Evolutionary conservation across 805 yeast genomes (phyloP).

Genomic region (Wickerhamomyces kurtzmanii): DNA sequence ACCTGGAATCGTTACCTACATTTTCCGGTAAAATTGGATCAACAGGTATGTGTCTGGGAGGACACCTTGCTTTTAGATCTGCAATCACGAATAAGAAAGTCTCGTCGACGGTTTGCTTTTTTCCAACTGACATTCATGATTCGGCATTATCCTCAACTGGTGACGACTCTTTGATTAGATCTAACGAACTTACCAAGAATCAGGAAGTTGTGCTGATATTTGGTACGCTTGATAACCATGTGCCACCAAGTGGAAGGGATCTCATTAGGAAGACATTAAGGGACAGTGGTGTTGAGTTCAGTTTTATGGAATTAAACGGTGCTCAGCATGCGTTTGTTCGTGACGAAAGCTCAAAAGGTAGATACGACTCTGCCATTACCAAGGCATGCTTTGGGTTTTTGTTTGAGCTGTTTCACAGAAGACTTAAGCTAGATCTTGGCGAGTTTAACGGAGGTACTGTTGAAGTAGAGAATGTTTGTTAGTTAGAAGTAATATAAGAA

Average conservation of each 20-base stretch:
- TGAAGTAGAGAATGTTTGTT: slow-evolving; percentile 58
- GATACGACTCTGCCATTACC: slow-evolving; percentile 74
- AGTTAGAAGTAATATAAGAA: too few species aligned
- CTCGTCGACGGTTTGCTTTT: slow-evolving; percentile 62
- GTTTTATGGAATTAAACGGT: slow-evolving; percentile 65
- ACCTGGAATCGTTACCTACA: slow-evolving; percentile 44
- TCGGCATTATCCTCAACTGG: slow-evolving; percentile 48
- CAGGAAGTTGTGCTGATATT: slow-evolving; percentile 59
- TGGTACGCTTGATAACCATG: slow-evolving; percentile 75
- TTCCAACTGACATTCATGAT: slow-evolving; percentile 72
- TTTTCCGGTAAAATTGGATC: slow-evolving; percentile 71
- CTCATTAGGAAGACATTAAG: slow-evolving; percentile 53
- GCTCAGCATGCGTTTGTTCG: slow-evolving; percentile 83
- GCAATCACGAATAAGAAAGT: slow-evolving; percentile 52
- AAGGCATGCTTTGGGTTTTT: slow-evolving; percentile 57
- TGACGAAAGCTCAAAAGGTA: slow-evolving; percentile 71
- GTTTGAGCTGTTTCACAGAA: slow-evolving; percentile 61
- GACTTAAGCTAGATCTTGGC: slow-evolving; percentile 57
- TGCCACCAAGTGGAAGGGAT: slow-evolving; percentile 70
- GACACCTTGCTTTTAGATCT: slow-evolving; percentile 70
- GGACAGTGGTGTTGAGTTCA: slow-evolving; percentile 48
- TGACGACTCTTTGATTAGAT: slow-evolving; percentile 56
- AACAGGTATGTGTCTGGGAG: slow-evolving; percentile 85
- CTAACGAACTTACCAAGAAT: slow-evolving; percentile 40
- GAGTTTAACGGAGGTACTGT: slow-evolving; percentile 41